Conservation (phyloP, 2,329 filamentous ascomycete genomes). For the Trichoderma breve region DNA sequence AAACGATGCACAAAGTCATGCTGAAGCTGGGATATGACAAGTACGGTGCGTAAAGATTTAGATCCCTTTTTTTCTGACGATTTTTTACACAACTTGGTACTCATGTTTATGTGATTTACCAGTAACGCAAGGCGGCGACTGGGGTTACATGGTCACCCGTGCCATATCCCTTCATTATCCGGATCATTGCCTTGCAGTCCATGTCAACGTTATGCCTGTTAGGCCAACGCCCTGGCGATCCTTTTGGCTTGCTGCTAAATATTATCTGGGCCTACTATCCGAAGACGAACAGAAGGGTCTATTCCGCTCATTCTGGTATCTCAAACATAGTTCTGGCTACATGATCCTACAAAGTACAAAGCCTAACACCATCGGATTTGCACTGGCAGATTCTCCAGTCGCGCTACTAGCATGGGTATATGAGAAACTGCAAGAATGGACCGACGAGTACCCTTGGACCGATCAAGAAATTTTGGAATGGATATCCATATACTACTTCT, state of each 20-base stretch:
- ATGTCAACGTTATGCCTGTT: slow-evolving; percentile 40
- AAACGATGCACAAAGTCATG: slow-evolving; percentile 68
- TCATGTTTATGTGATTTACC: background rate
- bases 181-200: slow-evolving; percentile 49
- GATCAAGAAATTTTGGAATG: slow-evolving; percentile 75
- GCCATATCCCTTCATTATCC: slow-evolving; percentile 60
- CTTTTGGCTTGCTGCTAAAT: slow-evolving; percentile 56
- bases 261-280: slow-evolving; percentile 52
- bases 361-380: slow-evolving; percentile 71
- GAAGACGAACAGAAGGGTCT: slow-evolving; percentile 40
- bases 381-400: slow-evolving; percentile 66
- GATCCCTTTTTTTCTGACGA: too few species aligned
- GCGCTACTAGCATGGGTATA: slow-evolving; percentile 75
- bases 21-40: slow-evolving; percentile 55
- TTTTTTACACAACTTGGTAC: too few species aligned
- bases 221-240: slow-evolving; percentile 44
- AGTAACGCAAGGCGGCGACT: slow-evolving; percentile 65
- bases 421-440: slow-evolving; percentile 78
- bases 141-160: slow-evolving; percentile 66
- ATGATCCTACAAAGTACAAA: slow-evolving; percentile 53
- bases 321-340: slow-evolving; percentile 46
- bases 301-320: slow-evolving; percentile 57
- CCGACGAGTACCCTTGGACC: slow-evolving; percentile 68
- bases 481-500: slow-evolving; percentile 72
- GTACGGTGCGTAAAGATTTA: slow-evolving; percentile 28